Conservation (phyloP, 306 rosid species). For the Lotus japonicus region DNA sequence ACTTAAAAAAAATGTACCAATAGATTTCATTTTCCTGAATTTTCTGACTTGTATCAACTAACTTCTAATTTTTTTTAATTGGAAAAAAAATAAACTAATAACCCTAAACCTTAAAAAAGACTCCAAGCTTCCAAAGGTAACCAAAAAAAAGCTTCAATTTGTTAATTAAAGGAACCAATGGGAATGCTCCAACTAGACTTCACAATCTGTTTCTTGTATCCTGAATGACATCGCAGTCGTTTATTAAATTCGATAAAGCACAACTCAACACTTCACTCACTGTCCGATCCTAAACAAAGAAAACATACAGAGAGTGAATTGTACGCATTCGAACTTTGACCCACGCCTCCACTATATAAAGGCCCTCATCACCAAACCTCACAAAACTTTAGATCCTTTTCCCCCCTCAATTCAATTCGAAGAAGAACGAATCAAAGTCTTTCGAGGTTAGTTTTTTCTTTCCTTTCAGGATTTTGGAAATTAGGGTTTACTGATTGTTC, state of each 20-base stretch:
- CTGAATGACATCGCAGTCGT: conserved; percentile 27
- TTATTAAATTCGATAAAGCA: conserved; percentile 35
- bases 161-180: conserved; percentile 20
- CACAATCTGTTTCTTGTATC: conserved; percentile 34
- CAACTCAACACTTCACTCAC: conserved; percentile 1
- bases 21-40: no score
- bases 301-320: conserved; percentile 38
- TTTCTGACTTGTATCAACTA: no score
- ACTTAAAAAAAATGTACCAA: no score
- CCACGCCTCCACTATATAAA: conserved; percentile 21
- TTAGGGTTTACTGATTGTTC: no score
- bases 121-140: no score
- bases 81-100: no score
- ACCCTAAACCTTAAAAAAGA: no score
- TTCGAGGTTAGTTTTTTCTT: conserved; percentile 19
- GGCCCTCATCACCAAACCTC: fast-evolving
- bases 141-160: not conserved
- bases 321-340: conserved; percentile 31
- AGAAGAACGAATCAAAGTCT: not conserved
- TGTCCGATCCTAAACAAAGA: conserved; percentile 33
- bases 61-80: no score
- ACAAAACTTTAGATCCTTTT: not conserved
- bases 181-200: not conserved
- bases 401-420: not conserved
- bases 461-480: no score